Base-by-base conservation (phyloP, 2,329 filamentous ascomycete species). In the Sphaerostilbella broomeana region DNA sequence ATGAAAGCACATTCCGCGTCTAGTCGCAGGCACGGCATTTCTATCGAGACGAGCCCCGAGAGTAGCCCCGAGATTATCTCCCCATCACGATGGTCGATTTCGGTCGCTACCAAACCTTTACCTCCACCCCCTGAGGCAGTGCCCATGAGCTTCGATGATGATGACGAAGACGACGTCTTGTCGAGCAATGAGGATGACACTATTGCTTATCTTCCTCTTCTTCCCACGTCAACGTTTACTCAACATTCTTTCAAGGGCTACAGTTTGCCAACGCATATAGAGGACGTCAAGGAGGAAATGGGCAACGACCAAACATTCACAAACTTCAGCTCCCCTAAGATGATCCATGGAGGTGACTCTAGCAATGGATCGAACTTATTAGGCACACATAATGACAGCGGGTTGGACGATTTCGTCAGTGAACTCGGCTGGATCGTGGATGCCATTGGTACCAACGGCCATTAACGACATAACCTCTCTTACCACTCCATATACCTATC, bases 381-480 rank as follows among this genome's bases (percentile, higher is more conserved):
- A 3, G 57, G 56, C 7, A 48, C 54, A 26, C 62, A 61, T 3
- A 55, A 59, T 28, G 61, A 64, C 33, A 54, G 58, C 4, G 61
- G 59, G 16, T 49, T 68, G 5, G 63, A 67, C 32, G 61, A 67
- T 40, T 63, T 68, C 45, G 59, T 55, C 28, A 59, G 47, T 35
- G 73, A 76, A 51, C 57, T 75, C 44, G 63, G 68, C 38, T 75
- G 72, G 70, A 70, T 76, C 54, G 68, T 66, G 9, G 63, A 67
- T 21, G 58, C 65, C 17, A 72, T 76, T 45, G 59, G 60, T 35
- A 57, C 51, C 19, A 62, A 9, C 13, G 22, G 31, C 16, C 26
- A 33, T 20, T 42, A 38, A 26, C 10, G n/a, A n/a, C n/a, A n/a
- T n/a, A n/a, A n/a, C n/a, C n/a, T n/a, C n/a, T n/a, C n/a, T n/a